Evolutionary conservation across 495 filamentous ascomycete species (phyloP), one percentile per base, ranked within the genome.

Genomic region (Aspergillus biplanus): DNA sequence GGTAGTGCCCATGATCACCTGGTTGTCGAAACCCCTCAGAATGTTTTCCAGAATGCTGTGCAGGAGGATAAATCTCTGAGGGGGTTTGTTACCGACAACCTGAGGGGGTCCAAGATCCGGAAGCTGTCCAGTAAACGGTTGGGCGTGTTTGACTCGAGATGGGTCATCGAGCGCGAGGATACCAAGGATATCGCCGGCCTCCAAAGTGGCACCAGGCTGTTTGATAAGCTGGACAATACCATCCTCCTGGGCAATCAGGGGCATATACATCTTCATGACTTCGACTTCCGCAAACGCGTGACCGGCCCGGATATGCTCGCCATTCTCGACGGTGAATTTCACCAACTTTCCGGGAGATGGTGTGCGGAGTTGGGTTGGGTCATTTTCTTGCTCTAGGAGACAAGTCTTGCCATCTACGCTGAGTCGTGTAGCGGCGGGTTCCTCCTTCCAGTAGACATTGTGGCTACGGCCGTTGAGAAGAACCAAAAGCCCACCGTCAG

Each of bases 191-290:
- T 99, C 95, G 72, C 95, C 95, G 69, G 95, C 95, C 76, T 97
- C 93, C 35, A 99, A 89, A n/a, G 92, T 95, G 18, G 95, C 92
- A 68, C 95, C 95, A 58, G 96, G 96, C 80, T 98, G 95, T 86
- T 99, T 99, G 82, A 99, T 97, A 69, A 98, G 84, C 79, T 97
- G 93, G 50, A 99, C 96, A 58, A 94, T 88, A 78, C 95, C 95
- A 67, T 97, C 96, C 75, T 99, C 95, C 75, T 94, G 89, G n/a
- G 95, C 90, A 59, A 99, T 83, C 57, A 99, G 84, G 68, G 95
- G 95, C 95, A 99, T 99, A 82, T 97, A 98, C 95, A 99, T 99
- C 84, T 99, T 99, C 95, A 99, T 99, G 75, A 99, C 96, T 75
- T 99, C 95, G 57, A 99, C 95, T 72, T 99, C 95, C 57, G 95